These are phyloP conservation scores for Leccinum olivaceopallidum DNA, from an alignment of 768 basidiomycete species.

Conservation along the genomic window DNA sequence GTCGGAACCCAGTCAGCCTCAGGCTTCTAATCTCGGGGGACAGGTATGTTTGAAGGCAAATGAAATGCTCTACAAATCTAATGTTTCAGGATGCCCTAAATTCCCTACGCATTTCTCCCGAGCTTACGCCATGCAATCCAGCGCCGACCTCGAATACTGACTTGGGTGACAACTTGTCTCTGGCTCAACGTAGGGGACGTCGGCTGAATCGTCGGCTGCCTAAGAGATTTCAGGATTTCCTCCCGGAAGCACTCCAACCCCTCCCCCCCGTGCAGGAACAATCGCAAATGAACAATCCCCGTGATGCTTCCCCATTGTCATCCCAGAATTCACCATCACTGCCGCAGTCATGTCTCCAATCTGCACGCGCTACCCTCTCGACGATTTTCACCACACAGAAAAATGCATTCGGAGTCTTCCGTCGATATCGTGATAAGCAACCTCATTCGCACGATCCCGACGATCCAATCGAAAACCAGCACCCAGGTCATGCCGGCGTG, in stretches of 20 bases:
- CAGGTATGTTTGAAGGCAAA: neutral
- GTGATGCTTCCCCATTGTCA: neutral
- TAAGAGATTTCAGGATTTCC: neutral
- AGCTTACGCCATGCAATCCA: neutral
- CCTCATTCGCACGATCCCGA: neutral
- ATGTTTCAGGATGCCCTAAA: neutral
- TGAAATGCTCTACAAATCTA: neutral
- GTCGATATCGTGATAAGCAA: neutral
- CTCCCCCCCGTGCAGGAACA: neutral
- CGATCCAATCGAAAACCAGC: neutral
- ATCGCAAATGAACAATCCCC: neutral
- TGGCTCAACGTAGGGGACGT: neutral
- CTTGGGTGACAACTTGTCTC: neutral
- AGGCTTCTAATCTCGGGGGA: too few relatives aligned
- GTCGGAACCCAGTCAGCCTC: neutral
- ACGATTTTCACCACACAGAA: neutral
- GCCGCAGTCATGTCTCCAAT: neutral
- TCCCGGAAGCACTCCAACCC: neutral
- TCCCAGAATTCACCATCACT: neutral
- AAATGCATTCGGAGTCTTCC: neutral
- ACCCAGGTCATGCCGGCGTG: neutral
- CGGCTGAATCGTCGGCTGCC: neutral
- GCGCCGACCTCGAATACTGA: neutral
- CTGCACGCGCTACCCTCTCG: neutral
- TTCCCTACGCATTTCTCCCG: neutral